Evolutionary conservation across 768 basidiomycete genomes (phyloP).

Genomic region (Boletus fagicola): DNA sequence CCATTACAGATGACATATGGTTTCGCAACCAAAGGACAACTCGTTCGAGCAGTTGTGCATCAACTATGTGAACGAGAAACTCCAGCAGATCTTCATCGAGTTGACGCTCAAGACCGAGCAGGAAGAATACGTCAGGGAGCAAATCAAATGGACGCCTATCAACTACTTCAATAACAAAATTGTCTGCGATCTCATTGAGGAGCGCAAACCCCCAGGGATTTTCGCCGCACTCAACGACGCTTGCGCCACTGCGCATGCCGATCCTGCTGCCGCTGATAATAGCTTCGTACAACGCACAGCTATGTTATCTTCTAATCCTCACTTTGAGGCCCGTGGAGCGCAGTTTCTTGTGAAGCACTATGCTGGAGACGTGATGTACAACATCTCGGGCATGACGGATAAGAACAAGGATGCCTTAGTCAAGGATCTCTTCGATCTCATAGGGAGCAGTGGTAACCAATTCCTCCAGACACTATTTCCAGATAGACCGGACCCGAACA

Average conservation of each 20-base stretch:
- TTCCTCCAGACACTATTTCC: constrained; percentile 91
- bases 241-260: constrained; percentile 98
- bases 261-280: constrained; percentile 92
- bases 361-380: constrained; percentile 98
- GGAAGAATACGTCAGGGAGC: constrained; percentile 97
- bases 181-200: constrained; percentile 97
- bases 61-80: constrained; percentile 99
- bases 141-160: constrained; percentile 99
- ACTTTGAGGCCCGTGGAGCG: constrained; percentile 91
- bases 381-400: constrained; percentile 96
- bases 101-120: constrained; percentile 98
- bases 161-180: constrained; percentile 99
- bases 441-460: constrained; percentile 73
- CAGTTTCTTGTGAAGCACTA: constrained; percentile 97
- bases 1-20: constrained; percentile 3
- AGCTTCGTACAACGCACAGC: constrained; percentile 93
- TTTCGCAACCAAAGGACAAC: constrained; percentile 65
- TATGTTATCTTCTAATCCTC: constrained; percentile 76
- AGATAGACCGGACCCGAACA: constrained; percentile 92
- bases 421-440: constrained; percentile 91
- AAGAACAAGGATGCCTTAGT: constrained; percentile 98
- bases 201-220: constrained; percentile 92
- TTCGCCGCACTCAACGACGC: constrained; percentile 98
- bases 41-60: constrained; percentile 98
- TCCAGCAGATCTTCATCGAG: constrained; percentile 99